These are phyloP conservation scores for Metschnikowia continentalis DNA, from an alignment of 805 yeast species.

Conservation along the genomic window DNA sequence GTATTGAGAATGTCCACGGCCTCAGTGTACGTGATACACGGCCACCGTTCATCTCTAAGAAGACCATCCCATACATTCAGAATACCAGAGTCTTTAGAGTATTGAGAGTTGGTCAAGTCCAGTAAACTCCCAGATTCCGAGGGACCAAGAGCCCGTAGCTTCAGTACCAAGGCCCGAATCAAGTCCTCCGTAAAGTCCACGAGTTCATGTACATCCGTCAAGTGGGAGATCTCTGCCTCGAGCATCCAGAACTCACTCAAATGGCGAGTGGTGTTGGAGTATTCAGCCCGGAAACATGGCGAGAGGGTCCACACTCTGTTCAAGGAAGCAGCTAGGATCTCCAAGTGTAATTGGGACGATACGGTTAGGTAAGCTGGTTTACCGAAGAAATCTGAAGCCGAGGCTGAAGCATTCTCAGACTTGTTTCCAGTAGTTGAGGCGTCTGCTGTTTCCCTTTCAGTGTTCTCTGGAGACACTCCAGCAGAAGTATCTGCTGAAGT, in stretches of 20 bases:
- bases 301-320: conserved; percentile 82
- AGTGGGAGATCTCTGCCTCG: conserved; percentile 82
- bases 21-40: conserved; percentile 65
- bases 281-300: conserved; percentile 92
- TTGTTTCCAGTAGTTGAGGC: not conserved
- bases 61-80: conserved; percentile 57
- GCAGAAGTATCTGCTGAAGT: too few relatives aligned
- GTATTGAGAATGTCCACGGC: conserved; percentile 54
- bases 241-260: conserved; percentile 96
- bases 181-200: conserved; percentile 65
- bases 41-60: conserved; percentile 50
- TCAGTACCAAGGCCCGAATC: conserved; percentile 40
- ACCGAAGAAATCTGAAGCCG: conserved; percentile 48
- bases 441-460: not conserved
- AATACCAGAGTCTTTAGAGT: conserved; percentile 37
- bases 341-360: conserved; percentile 88
- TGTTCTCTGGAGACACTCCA: not conserved
- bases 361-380: conserved; percentile 74
- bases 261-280: conserved; percentile 85
- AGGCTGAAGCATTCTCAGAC: too few relatives aligned
- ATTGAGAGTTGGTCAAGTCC: conserved; percentile 36
- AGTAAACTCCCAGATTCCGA: conserved; percentile 9
- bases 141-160: conserved; percentile 8
- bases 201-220: conserved; percentile 53
- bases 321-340: conserved; percentile 68